Evolutionary conservation across 225 moss, liverwort and hornwort genomes (phyloP), one percentile per base, ranked within the genome.

Genomic region (Bryoerythrophyllum caledonicum): DNA sequence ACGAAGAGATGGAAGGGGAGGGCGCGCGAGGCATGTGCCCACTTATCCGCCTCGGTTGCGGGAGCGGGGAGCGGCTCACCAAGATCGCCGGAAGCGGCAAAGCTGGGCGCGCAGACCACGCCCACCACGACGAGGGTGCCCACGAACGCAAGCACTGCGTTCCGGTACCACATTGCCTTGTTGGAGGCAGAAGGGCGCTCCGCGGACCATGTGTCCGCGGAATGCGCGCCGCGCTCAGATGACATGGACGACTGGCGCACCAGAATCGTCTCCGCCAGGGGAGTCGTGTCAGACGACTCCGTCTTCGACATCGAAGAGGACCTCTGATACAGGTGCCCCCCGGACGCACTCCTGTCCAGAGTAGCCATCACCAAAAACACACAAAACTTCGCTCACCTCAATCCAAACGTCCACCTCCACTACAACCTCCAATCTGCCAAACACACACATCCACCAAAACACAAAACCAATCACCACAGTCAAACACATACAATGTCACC

Each of bases 11-110:
- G 82, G 34, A 82, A 82, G 1, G 82, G 87, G 3, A 76, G 84
- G 9, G 82, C 84, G 13, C 84, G 53, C 0, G 87, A 76, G 0
- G 84, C 82, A 27, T 78, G 81, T 6, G 46, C 38, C 87, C 87
- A 87, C 19, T n/a, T 82, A 30, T 78, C 81, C 13, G 46, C 83
- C 43, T 41, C 73, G 0, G 76, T 80, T 1, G 30, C 76, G 0
- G 80, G 76, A 7, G 73, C 9, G 0, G 83, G 83, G 30, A 73
- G 9, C 1, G 76, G 80, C 60, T 80, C 76, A 3, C 68, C 83
- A 4, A 19, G 68, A 24, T 59, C 52, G 1, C 57, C 10, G 0
- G 52, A 2, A 0, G 11, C 10, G 5, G 2, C 30, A 7, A 83
- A 69, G 55, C 76, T 80, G 1, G 87, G 87, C 4, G 73, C 70